phyloP scores from a whole-genome alignment of 2,329 filamentous ascomycete genomes.

The Colletotrichum chrysophilum region DNA sequence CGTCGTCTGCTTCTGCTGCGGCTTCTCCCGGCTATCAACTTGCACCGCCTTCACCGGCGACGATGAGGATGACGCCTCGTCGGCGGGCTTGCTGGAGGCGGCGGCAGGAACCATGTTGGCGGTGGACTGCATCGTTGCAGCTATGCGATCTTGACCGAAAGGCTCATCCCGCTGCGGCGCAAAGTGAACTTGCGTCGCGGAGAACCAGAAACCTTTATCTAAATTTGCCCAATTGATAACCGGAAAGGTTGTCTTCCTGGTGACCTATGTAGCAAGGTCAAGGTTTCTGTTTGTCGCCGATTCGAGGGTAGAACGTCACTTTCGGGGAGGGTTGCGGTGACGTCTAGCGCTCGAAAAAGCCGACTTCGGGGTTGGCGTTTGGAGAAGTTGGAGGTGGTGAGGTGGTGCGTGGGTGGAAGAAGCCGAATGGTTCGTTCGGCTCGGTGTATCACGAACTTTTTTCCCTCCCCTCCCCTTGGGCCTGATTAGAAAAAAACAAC shows the following conservation, averaged over 20 bases:
- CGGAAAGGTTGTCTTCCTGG: neutral
- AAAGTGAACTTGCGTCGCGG: neutral
- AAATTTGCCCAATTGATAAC: neutral
- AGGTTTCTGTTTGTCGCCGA: neutral
- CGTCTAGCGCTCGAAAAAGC: slow-evolving; percentile 2
- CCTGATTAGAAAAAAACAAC: neutral
- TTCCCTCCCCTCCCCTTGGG: neutral
- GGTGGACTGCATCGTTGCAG: slow-evolving; percentile 30
- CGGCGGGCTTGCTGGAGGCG: slow-evolving; percentile 7
- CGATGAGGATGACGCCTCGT: neutral
- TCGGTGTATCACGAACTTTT: slow-evolving; percentile 20
- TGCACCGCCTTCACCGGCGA: neutral
- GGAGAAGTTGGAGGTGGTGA: neutral
- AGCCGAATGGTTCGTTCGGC: slow-evolving; percentile 8
- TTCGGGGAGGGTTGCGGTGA: neutral
- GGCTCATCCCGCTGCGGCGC: slow-evolving; percentile 13
- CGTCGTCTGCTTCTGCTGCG: slow-evolving; percentile 2
- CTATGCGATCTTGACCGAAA: neutral
- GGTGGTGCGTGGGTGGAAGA: neutral
- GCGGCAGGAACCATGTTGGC: slow-evolving; percentile 23
- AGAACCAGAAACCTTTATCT: neutral
- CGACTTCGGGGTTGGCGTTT: slow-evolving; percentile 3
- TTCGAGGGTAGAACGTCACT: neutral
- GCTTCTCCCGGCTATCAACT: neutral
- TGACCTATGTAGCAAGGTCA: neutral